Conservation (phyloP, 2,329 filamentous ascomycete species). For the Cercospora sojina region DNA sequence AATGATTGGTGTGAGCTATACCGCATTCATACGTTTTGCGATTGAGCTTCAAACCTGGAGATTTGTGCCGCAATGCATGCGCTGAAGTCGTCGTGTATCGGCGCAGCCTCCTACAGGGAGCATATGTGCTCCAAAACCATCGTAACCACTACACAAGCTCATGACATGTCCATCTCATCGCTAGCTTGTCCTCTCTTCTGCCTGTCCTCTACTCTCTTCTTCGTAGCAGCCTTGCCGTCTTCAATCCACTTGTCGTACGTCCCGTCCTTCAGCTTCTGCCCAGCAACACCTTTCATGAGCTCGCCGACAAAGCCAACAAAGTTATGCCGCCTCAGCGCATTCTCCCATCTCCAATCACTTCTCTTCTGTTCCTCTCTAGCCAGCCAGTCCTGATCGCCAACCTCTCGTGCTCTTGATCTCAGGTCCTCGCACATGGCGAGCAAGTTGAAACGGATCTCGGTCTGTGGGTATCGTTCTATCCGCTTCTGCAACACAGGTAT, state of each 20-base stretch:
- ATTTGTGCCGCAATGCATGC: not conserved
- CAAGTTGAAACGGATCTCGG: constrained; percentile 94
- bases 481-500: constrained; percentile 83
- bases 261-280: constrained; percentile 64
- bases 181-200: constrained; percentile 42
- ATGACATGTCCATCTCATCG: constrained; percentile 44
- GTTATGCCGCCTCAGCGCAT: constrained; percentile 85
- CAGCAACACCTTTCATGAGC: constrained; percentile 82
- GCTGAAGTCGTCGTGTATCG: not conserved
- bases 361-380: constrained; percentile 80
- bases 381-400: constrained; percentile 78
- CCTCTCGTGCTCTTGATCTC: constrained; percentile 70
- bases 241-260: constrained; percentile 73
- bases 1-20: not conserved
- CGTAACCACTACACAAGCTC: not conserved
- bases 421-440: constrained; percentile 88
- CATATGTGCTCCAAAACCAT: not conserved
- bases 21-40: not conserved
- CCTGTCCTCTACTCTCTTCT: constrained; percentile 49
- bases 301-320: constrained; percentile 95
- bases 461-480: constrained; percentile 77
- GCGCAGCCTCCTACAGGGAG: no score
- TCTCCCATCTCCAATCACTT: constrained; percentile 89
- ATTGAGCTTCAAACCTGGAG: not conserved
- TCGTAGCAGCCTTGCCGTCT: constrained; percentile 61